phyloP scores from a whole-genome alignment of 164 flowering plant species.

The Stephania cephalantha region DNA sequence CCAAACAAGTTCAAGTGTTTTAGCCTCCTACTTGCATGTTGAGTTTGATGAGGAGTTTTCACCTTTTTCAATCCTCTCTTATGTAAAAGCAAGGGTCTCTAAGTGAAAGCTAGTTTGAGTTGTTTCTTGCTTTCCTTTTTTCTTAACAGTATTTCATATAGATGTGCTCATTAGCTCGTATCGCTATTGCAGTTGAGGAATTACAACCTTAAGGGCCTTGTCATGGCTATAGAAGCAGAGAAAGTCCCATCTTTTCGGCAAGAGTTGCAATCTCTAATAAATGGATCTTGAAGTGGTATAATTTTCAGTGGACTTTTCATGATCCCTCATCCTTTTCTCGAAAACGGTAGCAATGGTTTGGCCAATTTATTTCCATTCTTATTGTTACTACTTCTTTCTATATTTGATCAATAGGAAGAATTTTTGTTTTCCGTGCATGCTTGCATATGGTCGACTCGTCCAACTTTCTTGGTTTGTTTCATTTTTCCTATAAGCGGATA shows the following conservation, averaged over 20 bases:
- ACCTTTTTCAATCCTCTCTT: background rate
- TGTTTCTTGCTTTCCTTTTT: background rate
- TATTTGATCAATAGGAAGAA: background rate
- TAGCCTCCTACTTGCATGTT: background rate
- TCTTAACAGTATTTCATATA: background rate
- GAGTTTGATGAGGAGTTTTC: background rate
- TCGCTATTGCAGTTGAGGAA: conserved; percentile 56
- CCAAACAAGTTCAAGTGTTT: background rate
- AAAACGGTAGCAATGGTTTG: background rate
- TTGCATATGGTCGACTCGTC: no score
- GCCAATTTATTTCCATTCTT: background rate
- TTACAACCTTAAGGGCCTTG: conserved; percentile 55
- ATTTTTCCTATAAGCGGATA: background rate
- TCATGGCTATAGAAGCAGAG: conserved; percentile 67
- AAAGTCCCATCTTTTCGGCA: conserved; percentile 45
- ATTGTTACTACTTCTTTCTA: background rate
- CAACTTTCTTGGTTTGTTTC: no score
- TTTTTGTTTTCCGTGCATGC: background rate
- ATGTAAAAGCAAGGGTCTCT: background rate
- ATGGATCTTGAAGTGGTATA: conserved; percentile 29
- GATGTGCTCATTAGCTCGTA: background rate
- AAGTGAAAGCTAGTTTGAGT: background rate
- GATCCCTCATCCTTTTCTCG: background rate
- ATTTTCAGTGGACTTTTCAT: background rate
- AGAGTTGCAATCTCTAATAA: conserved; percentile 49